Conservation (phyloP, 2,329 filamentous ascomycete genomes). For the Aureobasidium subglaciale region DNA sequence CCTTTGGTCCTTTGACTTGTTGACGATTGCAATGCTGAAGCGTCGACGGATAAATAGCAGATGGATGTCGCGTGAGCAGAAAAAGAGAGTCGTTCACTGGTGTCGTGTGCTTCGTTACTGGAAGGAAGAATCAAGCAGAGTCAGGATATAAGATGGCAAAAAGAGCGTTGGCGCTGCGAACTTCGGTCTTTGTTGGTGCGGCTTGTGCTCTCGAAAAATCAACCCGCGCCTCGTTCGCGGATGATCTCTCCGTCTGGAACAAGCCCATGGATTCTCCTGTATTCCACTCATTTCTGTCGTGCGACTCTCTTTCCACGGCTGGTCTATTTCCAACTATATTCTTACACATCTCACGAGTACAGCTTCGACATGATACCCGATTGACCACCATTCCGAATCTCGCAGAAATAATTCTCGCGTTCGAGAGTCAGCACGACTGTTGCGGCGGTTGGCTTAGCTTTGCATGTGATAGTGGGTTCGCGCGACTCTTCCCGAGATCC, state of each 20-base stretch:
- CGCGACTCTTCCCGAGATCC: neutral
- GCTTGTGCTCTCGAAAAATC: slow-evolving; percentile 10
- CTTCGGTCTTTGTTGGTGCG: slow-evolving; percentile 9
- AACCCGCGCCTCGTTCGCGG: neutral
- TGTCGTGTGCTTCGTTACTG: slow-evolving; percentile 14
- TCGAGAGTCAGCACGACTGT: neutral
- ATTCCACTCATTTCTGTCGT: neutral
- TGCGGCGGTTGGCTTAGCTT: neutral
- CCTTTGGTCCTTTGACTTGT: neutral
- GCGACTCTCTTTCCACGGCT: neutral
- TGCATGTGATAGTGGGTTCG: neutral
- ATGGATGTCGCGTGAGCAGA: slow-evolving; percentile 10
- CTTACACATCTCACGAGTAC: neutral
- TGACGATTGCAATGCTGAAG: neutral
- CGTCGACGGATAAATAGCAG: neutral
- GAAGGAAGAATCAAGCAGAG: neutral
- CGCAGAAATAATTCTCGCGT: neutral
- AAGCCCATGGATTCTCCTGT: neutral
- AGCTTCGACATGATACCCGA: neutral
- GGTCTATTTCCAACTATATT: no score
- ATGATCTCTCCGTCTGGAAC: slow-evolving; percentile 8
- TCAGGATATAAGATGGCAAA: neutral
- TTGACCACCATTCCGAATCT: neutral
- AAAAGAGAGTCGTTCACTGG: neutral
- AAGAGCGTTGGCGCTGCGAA: slow-evolving; percentile 7